phyloP scores from a whole-genome alignment of 2,329 filamentous ascomycete species.

The Davidsoniella virescens region DNA sequence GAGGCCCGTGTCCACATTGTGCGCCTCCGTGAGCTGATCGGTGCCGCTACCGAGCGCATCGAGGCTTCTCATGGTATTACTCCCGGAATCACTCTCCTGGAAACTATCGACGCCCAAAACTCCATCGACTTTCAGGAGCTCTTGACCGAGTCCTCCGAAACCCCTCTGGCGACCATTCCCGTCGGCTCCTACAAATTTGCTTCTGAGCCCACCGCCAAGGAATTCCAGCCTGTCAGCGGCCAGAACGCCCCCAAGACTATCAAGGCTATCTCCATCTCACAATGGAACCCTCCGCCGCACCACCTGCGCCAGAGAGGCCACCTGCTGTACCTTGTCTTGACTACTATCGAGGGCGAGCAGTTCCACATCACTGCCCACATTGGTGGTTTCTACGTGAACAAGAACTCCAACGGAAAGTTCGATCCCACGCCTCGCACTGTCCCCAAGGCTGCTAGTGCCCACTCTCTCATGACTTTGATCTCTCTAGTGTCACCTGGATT shows the following conservation, averaged over 20 bases:
- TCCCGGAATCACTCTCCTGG: constrained; percentile 74
- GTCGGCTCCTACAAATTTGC: constrained; percentile 65
- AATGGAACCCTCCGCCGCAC: constrained; percentile 93
- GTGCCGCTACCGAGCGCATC: constrained; percentile 74
- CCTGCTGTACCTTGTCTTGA: constrained; percentile 74
- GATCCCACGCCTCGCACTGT: constrained; percentile 69
- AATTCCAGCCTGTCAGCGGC: constrained; percentile 51
- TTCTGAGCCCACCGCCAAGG: constrained; percentile 48
- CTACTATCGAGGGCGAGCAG: constrained; percentile 88
- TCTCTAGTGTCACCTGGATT: constrained; percentile 72
- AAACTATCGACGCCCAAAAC: constrained; percentile 43
- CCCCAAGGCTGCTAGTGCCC: constrained; percentile 63
- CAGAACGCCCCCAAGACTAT: constrained; percentile 71
- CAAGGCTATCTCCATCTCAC: constrained; percentile 72
- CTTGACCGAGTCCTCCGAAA: constrained; percentile 1
- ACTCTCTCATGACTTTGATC: constrained; percentile 74
- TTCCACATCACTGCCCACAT: constrained; percentile 86
- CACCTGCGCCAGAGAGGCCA: constrained; percentile 84
- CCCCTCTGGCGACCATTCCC: constrained; percentile 7
- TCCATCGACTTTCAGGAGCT: constrained; percentile 19
- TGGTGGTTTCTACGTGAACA: constrained; percentile 94
- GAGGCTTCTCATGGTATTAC: constrained; percentile 76
- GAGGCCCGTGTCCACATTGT: constrained; percentile 92
- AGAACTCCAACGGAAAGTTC: constrained; percentile 87
- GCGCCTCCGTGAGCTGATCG: constrained; percentile 79